Base-by-base conservation (phyloP, 2,329 filamentous ascomycete species). In the Geosmithia morbida region DNA sequence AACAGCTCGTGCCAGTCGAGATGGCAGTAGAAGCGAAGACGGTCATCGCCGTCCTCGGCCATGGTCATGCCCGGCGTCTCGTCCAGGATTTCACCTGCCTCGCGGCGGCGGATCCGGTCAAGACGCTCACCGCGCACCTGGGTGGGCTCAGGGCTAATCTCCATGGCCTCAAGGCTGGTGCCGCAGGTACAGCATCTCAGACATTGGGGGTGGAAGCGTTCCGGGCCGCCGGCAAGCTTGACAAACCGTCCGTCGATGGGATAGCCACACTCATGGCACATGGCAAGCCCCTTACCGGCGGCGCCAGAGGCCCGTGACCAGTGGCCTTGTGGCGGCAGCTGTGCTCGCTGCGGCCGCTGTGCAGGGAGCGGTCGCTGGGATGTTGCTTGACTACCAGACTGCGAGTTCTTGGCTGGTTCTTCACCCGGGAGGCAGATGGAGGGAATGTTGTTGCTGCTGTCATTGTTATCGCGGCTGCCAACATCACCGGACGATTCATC, bases 1-100 rank as follows among this genome's bases (percentile, higher is more conserved):
- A 87, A 98, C 47, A 85, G 71, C 66, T 98, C 92, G 64, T 98
- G 92, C 77, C 89, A 98, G 69, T 98, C 92, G n/a, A 98, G 76
- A 61, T 97, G 90, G 66, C 92, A 98, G 68, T 85, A 98, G 74
- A 97, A 97, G 11, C 90, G 81, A 43, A 87, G 67, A 11, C 79
- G 72, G 39, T 77, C 74, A 59, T 90, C 84, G 41, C 83, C 81
- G 55, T 90, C 85, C 52, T 86, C 82, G 2, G 73, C 73, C 64
- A 75, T 74, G 11, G 79, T 82, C 59, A 77, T 68, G 29, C 75
- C 77, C 2, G 79, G 79, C 46, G 74, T 68, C 50, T 85, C 81
- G 6, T 78, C 67, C 11, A 85, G 62, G 1, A 75, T 58, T 53
- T 82, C 74, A 20, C 77, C 79, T 0, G 65, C 65, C 0, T 66